These are phyloP conservation scores for Heliamphora exappendiculata DNA, from an alignment of 148 eudicot species.

Conservation along the genomic window DNA sequence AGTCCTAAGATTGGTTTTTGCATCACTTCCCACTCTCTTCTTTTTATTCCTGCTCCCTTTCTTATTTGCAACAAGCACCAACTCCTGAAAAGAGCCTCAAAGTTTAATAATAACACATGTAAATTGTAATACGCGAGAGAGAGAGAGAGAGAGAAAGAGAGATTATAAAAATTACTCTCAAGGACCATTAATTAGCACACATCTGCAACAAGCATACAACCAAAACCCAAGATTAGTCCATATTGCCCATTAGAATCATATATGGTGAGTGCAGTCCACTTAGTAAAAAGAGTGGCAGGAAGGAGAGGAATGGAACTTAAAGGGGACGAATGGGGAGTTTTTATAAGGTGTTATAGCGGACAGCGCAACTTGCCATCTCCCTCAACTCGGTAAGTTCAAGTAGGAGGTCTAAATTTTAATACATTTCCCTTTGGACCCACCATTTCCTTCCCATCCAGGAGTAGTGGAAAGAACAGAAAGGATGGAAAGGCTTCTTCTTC, in stretches of 20 bases:
- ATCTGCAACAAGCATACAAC: neutral
- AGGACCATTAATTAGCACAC: neutral
- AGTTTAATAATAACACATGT: neutral
- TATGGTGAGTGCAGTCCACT: neutral
- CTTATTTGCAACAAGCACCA: neutral
- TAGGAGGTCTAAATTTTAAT: neutral
- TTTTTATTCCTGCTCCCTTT: neutral
- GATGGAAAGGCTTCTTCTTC: neutral
- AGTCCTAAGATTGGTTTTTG: neutral
- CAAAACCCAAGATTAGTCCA: neutral
- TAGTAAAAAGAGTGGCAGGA: too few species aligned
- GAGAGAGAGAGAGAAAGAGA: neutral
- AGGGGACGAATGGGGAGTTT: neutral
- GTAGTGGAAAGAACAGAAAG: neutral
- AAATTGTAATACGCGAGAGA: too few species aligned
- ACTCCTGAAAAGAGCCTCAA: neutral
- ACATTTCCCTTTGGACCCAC: neutral
- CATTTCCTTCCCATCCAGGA: neutral
- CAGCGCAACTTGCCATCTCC: too few species aligned
- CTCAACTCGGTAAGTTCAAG: too few species aligned
- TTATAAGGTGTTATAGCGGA: neutral
- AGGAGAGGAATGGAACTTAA: neutral
- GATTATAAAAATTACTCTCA: neutral
- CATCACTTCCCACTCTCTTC: neutral
- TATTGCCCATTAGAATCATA: neutral